These are phyloP conservation scores for Ascochyta lentis DNA, from an alignment of 2,329 filamentous ascomycete genomes.

Conservation along the genomic window DNA sequence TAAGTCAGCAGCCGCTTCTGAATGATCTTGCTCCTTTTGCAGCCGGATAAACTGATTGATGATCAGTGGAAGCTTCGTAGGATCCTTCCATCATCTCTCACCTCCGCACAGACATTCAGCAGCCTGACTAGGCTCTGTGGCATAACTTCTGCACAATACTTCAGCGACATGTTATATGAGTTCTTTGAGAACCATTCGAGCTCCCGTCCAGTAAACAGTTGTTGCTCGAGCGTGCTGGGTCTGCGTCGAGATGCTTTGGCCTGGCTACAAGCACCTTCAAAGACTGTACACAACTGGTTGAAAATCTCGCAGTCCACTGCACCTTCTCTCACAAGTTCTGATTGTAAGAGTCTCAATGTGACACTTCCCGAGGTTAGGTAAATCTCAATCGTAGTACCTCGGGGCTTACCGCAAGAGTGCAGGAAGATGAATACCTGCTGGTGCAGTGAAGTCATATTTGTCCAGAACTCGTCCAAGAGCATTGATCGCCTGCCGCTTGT, in stretches of 20 bases:
- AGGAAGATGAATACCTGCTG: slow-evolving; percentile 64
- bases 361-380: slow-evolving; percentile 39
- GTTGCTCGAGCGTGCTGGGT: slow-evolving; percentile 51
- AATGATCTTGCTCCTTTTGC: slow-evolving; percentile 35
- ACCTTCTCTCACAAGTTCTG: slow-evolving; percentile 49
- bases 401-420: slow-evolving; percentile 67
- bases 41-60: slow-evolving; percentile 50
- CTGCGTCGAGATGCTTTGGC: slow-evolving; percentile 53
- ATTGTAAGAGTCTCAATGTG: slow-evolving; percentile 55
- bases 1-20: slow-evolving; percentile 54
- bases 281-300: slow-evolving; percentile 62
- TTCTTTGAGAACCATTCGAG: slow-evolving; percentile 86
- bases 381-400: slow-evolving; percentile 7
- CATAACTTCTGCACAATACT: slow-evolving; percentile 65
- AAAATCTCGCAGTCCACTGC: slow-evolving; percentile 35
- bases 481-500: slow-evolving; percentile 65
- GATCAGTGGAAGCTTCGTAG: background rate
- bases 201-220: slow-evolving; percentile 66
- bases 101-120: slow-evolving; percentile 53
- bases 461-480: slow-evolving; percentile 67
- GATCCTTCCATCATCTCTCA: slow-evolving; percentile 18
- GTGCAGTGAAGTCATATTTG: slow-evolving; percentile 58
- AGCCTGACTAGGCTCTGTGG: slow-evolving; percentile 64
- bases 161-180: slow-evolving; percentile 77
- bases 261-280: slow-evolving; percentile 59